Evolutionary conservation across 2,329 filamentous ascomycete genomes (phyloP), one percentile per base, ranked within the genome.

Genomic region (Aspergillus felis): DNA sequence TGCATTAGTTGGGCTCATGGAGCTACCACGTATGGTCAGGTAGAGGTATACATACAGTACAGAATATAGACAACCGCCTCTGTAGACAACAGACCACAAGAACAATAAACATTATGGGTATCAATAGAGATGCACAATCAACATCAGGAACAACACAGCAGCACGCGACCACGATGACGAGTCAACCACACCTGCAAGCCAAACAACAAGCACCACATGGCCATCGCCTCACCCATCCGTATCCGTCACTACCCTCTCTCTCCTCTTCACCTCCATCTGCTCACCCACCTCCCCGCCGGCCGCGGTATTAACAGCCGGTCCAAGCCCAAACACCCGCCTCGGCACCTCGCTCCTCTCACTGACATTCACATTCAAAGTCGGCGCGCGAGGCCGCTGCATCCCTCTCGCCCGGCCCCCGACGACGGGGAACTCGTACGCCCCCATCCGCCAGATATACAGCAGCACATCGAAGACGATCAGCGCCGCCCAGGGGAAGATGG

Each of bases 401-500:
- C 86, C 85, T 57, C 81, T 78, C 35, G 85, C 85, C 63, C 85
- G 76, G 5, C 86, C 86, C 3, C 86, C 86, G 50, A 87, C 65
- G 29, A 82, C 68, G 1, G 86, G 86, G 2, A 87, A 71, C 59
- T 87, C 81, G 70, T 87, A 84, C 46, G 79, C 79, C 12, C 80
- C 67, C 14, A 81, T 77, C 58, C 87, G 84, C 70, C 81, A 82
- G 57, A 84, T 61, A 72, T 87, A 90, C 46, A 88, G 78, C 25
- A 82, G 61, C 54, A 87, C 70, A 68, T 90, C 87, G 75, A 88
- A 88, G 61, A 85, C 55, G 60, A 90, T 76, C 38, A 89, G 72
- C 25, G 82, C 74, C 4, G 81, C 71, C 84, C 86, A 89, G 10
- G 87, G 87, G 1, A 82, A 81, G 61, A 89, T 84, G 49, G 81